phyloP scores from a whole-genome alignment of 257 asterid genomes.

The Plectranthus barbatus region DNA sequence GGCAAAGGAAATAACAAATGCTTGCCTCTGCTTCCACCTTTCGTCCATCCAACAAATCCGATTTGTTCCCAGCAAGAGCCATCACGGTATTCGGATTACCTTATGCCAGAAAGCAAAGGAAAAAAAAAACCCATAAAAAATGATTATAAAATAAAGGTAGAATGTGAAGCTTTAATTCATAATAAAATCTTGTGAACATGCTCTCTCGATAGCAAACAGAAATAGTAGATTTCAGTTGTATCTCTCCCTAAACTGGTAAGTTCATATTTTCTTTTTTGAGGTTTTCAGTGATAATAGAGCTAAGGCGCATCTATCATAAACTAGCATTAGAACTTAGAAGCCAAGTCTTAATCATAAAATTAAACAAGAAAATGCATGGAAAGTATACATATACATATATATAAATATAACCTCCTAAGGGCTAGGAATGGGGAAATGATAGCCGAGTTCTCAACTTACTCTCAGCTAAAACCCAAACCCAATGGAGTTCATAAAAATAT shows the following conservation, averaged over 20 bases:
- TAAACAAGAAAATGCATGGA: too few species aligned
- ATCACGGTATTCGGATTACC: constrained; percentile 75
- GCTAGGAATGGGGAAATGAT: background rate
- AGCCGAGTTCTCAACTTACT: background rate
- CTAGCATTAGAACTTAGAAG: background rate
- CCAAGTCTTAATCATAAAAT: too few species aligned
- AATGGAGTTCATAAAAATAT: background rate
- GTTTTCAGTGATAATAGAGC: background rate
- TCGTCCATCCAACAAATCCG: constrained; percentile 65
- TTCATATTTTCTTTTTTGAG: background rate
- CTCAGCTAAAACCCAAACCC: background rate
- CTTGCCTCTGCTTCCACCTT: constrained; percentile 67
- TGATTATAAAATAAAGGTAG: background rate
- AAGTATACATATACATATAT: too few species aligned
- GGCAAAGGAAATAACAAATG: background rate
- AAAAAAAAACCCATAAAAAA: background rate
- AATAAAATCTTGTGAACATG: background rate
- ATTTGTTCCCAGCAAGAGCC: constrained; percentile 85
- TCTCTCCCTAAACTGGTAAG: background rate
- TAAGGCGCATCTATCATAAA: background rate
- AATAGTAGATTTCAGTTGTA: background rate
- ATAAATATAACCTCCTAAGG: too few species aligned
- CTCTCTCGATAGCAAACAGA: background rate
- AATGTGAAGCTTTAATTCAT: background rate
- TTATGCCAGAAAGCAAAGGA: constrained; percentile 14